Evolutionary conservation across 1,284 basidiomycete genomes (phyloP).

Genomic region (Inonotus hispidus): DNA sequence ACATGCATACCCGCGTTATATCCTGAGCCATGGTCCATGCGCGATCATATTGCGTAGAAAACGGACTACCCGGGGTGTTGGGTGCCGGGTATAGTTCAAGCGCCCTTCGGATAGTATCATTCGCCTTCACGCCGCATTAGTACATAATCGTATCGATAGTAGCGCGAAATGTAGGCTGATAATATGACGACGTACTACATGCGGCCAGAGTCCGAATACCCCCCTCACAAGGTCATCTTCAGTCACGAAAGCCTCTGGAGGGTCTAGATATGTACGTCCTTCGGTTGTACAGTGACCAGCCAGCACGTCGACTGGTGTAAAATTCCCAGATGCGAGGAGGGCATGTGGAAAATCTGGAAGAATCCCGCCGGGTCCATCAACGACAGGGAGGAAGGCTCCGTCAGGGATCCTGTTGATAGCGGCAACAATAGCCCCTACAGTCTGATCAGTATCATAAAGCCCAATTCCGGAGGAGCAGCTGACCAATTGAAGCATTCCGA

Average conservation of each 20-base stretch:
- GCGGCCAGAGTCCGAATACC: constrained; percentile 34
- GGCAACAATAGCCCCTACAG: constrained; percentile 32
- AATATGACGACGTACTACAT: constrained; percentile 27
- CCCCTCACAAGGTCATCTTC: constrained; percentile 35
- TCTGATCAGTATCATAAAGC: not conserved
- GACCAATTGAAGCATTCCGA: constrained; percentile 36
- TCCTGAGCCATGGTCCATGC: constrained; percentile 39
- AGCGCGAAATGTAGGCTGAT: not conserved
- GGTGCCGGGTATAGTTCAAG: constrained; percentile 37
- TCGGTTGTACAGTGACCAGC: constrained; percentile 43
- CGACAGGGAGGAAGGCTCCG: constrained; percentile 32
- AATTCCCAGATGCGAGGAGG: constrained; percentile 35
- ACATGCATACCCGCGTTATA: constrained; percentile 42
- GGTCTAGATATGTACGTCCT: constrained; percentile 34
- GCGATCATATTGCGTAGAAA: constrained; percentile 37
- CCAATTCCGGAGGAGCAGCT: not conserved
- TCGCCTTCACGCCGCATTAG: not conserved
- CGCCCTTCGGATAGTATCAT: constrained; percentile 33
- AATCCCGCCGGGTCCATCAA: constrained; percentile 35
- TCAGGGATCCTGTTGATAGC: constrained; percentile 32
- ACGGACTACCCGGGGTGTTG: constrained; percentile 31
- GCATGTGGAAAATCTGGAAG: constrained; percentile 38
- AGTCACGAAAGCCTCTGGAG: constrained; percentile 34
- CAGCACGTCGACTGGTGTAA: constrained; percentile 35
- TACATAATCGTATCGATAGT: not conserved